Evolutionary conservation across 2,329 filamentous ascomycete species (phyloP).

Genomic region (Stagonosporopsis chrysanthemi): DNA sequence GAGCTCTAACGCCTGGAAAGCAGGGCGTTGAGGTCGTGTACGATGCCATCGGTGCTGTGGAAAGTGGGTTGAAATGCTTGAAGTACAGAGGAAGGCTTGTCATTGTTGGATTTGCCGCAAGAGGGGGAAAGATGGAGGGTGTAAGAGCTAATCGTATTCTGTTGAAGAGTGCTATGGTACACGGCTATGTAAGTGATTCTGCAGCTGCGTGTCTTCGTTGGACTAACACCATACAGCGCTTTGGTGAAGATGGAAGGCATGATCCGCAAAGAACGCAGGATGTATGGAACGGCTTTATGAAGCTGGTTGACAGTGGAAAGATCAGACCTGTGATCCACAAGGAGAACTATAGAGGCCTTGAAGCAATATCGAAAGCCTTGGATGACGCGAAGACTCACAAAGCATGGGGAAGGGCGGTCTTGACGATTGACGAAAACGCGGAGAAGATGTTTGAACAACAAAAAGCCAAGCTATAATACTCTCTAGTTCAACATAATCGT

Average conservation of each 20-base stretch:
- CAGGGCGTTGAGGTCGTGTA: conserved; percentile 65
- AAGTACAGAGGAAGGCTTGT: conserved; percentile 63
- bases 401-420: conserved; percentile 64
- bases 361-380: conserved; percentile 59
- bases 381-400: conserved; percentile 59
- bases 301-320: conserved; percentile 56
- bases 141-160: conserved; percentile 34
- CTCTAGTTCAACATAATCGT: background rate
- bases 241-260: conserved; percentile 63
- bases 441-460: conserved; percentile 11
- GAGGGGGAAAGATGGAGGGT: conserved; percentile 60
- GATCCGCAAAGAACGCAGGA: conserved; percentile 56
- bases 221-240: conserved; percentile 52
- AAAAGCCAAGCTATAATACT: conserved; percentile 23
- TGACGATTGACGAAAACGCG: conserved; percentile 51
- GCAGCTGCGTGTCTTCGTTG: background rate
- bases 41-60: conserved; percentile 65
- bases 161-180: conserved; percentile 34
- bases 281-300: conserved; percentile 61
- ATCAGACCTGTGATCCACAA: conserved; percentile 62
- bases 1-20: conserved; percentile 55
- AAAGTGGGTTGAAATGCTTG: conserved; percentile 62
- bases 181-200: conserved; percentile 33
- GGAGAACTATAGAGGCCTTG: conserved; percentile 58
- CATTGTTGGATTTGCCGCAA: conserved; percentile 66